These are phyloP conservation scores for Aspergillus biplanus DNA, from an alignment of 495 filamentous ascomycete species.

Conservation along the genomic window DNA sequence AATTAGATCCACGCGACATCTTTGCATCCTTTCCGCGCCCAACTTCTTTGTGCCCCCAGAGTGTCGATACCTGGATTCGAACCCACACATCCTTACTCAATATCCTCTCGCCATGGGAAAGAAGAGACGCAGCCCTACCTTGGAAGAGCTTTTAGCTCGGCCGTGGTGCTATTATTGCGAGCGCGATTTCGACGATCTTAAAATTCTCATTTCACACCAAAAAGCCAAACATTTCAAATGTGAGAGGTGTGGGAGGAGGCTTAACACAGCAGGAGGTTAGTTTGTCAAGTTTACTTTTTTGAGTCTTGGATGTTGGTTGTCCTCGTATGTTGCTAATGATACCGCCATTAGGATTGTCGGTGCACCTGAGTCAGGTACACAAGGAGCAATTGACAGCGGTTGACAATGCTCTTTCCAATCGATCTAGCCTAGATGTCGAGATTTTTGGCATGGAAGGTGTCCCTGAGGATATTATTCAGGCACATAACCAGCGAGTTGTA, in stretches of 20 bases:
- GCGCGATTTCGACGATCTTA: constrained; percentile 95
- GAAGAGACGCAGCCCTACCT: constrained; percentile 69
- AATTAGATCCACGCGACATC: neutral
- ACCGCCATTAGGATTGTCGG: constrained; percentile 70
- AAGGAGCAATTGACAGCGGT: constrained; percentile 86
- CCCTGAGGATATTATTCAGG: constrained; percentile 77
- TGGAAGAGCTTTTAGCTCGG: constrained; percentile 84
- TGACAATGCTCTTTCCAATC: constrained; percentile 87
- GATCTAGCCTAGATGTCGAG: constrained; percentile 82
- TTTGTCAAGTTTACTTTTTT: constrained; percentile 27
- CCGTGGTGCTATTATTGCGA: constrained; percentile 99
- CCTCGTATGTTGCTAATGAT: constrained; percentile 11
- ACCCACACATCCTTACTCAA: neutral
- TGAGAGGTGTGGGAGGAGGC: constrained; percentile 78
- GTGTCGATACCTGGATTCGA: neutral
- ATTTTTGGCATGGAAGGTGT: constrained; percentile 99
- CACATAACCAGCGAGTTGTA: constrained; percentile 84
- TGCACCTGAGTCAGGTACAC: constrained; percentile 98
- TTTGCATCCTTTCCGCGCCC: neutral
- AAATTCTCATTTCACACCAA: constrained; percentile 94
- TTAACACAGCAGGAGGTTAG: constrained; percentile 95
- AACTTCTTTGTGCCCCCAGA: neutral
- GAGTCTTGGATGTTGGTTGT: neutral
- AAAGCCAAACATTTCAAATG: constrained; percentile 99
- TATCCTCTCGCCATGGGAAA: constrained; percentile 15